Base-by-base conservation (phyloP, 108 stramenopile species). In the Skeletonema marinoi region DNA sequence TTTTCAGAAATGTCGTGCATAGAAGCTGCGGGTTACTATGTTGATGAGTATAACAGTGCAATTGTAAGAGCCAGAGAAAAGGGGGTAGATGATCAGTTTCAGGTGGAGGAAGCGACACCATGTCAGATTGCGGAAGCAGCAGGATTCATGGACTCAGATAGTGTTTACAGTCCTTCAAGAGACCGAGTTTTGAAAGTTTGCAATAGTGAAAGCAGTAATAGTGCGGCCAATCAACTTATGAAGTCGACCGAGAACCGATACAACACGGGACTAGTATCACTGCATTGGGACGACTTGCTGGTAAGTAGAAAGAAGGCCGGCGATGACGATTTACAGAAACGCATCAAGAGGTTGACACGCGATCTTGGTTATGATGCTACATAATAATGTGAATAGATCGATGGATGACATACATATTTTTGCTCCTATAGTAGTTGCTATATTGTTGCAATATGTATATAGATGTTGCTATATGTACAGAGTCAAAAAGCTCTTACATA, bases 121-220 rank as follows among this genome's bases (percentile, higher is more conserved):
- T 90, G 89, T 70, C 66, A 87, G 29, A 71, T 90, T 48, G 82
- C 82, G 6, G 38, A 74, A 35, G 32, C 85, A 78, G 87, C 87
- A 29, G 89, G 89, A 25, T 68, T 90, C 5, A 25, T 54, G 14
- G 66, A 78, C 5, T 88, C 87, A 25, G 50, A 66, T 31, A 66
- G 71, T 17, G 70, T 88, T 14, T 88, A 88, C 63, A 65, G 6
- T 60, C 87, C 87, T 32, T 86, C 88, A 50, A 61, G 72, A 35
- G 56, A 70, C 5, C 54, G 62, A 31, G 74, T 84, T n/a, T 16
- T 46, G 11, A 42, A n/a, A 19, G 67, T 80, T 67, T 77, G 78
- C 44, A 19, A 4, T 19, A 38, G 58, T 13, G 69, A 46, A 58
- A 41, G 31, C 19, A 64, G 6, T 29, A 19, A 61, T 25, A 3